phyloP scores from a whole-genome alignment of 73 alveolate genomes.

The Urostyla sp. region DNA sequence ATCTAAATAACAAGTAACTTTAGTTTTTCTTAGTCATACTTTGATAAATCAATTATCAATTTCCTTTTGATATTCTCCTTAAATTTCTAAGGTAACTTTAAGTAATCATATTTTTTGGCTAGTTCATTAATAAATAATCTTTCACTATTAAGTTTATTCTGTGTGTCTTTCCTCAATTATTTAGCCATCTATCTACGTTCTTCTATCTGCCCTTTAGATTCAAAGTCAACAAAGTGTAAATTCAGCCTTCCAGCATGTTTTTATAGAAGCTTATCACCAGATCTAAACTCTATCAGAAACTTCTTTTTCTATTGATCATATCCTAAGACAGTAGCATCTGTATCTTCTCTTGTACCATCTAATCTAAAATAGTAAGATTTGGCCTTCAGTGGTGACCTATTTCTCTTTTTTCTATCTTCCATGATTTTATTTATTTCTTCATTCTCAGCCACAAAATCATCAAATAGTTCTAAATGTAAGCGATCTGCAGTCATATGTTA shows the following conservation, averaged over 20 bases:
- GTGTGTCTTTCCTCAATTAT: slow-evolving; percentile 52
- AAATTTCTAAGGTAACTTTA: slow-evolving; percentile 45
- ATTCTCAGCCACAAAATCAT: slow-evolving; percentile 51
- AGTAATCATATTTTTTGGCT: slow-evolving; percentile 67
- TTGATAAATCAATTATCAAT: slow-evolving; percentile 34
- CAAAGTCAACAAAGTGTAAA: slow-evolving; percentile 61
- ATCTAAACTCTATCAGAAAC: slow-evolving; percentile 64
- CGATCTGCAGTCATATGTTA: slow-evolving; percentile 35
- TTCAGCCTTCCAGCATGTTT: slow-evolving; percentile 61
- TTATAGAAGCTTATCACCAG: slow-evolving; percentile 13
- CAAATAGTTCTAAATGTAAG: slow-evolving; percentile 58
- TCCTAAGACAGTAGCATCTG: slow-evolving; percentile 57
- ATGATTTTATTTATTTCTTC: slow-evolving; percentile 18
- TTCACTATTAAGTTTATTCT: slow-evolving; percentile 51
- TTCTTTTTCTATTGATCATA: slow-evolving; percentile 52
- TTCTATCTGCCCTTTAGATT: slow-evolving; percentile 50
- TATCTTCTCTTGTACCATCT: slow-evolving; percentile 55
- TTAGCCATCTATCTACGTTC: slow-evolving; percentile 48
- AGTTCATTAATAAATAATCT: slow-evolving; percentile 68
- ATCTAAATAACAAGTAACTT: slow-evolving; percentile 38
- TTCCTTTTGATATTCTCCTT: slow-evolving; percentile 58
- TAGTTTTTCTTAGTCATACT: slow-evolving; percentile 45
- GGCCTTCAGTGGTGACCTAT: slow-evolving; percentile 46
- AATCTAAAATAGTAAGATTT: slow-evolving; percentile 39
- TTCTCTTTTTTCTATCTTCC: slow-evolving; percentile 16